These are phyloP conservation scores for Pichia sp. DNA, from an alignment of 1,139 yeast species.

Conservation along the genomic window DNA sequence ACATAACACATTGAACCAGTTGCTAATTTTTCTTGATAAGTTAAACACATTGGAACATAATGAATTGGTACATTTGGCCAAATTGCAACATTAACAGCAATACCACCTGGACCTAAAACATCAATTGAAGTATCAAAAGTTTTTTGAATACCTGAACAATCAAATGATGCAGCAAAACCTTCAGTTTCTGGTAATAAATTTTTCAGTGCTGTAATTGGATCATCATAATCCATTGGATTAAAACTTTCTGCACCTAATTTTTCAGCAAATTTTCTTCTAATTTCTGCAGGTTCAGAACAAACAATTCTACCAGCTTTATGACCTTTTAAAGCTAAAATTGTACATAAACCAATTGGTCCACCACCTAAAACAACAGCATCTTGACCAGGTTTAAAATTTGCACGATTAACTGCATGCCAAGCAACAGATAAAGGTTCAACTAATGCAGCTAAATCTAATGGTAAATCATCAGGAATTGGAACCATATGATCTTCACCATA, in stretches of 20 bases:
- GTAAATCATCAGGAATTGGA: constrained; percentile 41
- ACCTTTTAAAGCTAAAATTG: constrained; percentile 51
- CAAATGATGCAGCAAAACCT: constrained; percentile 55
- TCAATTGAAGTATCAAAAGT: constrained; percentile 49
- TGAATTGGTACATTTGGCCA: constrained; percentile 41
- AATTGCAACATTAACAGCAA: constrained; percentile 58
- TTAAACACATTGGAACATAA: constrained; percentile 36
- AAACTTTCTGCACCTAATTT: constrained; percentile 44
- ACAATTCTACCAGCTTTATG: constrained; percentile 48
- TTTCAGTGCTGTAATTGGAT: constrained; percentile 34
- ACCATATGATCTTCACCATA: constrained; percentile 42
- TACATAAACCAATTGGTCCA: constrained; percentile 59
- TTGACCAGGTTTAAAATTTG: constrained; percentile 41
- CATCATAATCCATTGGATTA: constrained; percentile 39
- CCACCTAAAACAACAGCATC: constrained; percentile 52
- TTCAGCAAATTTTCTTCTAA: constrained; percentile 48
- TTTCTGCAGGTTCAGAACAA: constrained; percentile 54
- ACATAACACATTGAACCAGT: constrained; percentile 41
- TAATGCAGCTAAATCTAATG: constrained; percentile 49
- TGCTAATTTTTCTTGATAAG: constrained; percentile 35
- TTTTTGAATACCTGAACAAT: constrained; percentile 55
- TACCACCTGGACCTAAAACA: constrained; percentile 52
- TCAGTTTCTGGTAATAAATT: constrained; percentile 40
- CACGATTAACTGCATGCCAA: constrained; percentile 50
- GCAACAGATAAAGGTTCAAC: constrained; percentile 53